Evolutionary conservation across 2,329 filamentous ascomycete genomes (phyloP), one percentile per base, ranked within the genome.

Genomic region (Diaporthe aspalathi): DNA sequence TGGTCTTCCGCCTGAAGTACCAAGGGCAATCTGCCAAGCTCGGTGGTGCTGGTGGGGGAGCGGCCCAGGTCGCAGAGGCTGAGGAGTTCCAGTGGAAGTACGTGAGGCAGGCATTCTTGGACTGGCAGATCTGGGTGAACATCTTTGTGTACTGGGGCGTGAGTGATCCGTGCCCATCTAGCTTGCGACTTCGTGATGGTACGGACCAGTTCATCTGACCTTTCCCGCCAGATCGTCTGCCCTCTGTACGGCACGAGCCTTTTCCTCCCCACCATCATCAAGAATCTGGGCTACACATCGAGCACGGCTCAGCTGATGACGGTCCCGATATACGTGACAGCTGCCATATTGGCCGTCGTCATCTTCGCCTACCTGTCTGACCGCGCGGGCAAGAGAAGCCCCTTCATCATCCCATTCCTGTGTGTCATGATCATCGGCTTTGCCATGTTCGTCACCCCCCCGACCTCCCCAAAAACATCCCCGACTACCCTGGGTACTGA

Each of bases 21-120:
- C 93, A 97, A 84, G 82, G 81, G 7, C 82, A 84, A 70, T 72
- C 63, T 6, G 54, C 74, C 52, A 57, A 68, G 53, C 53, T 65
- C 74, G 24, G 62, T 73, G 45, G 71, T 71, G 0, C 75, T 7
- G n/a, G 24, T 45, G 49, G 29, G 45, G 50, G 49, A 29, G 74
- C 27, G 1, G 70, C 74, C 1, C 80, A 78, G 5, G 82, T 86
- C 24, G 92, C 91, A 0, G 87, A 92, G 75, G 89, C 93, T 50
- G 94, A 96, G 75, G 87, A 91, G 62, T 96, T 96, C 79, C 87
- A 90, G 73, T 92, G 91, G 89, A 83, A 84, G 17, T 96, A 95
- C 77, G 89, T 96, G 71, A 90, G 89, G 87, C 86, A 89, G 9
- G 91, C 91, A 1, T 83, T 95, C 56, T 89, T 86, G 47, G 94